phyloP scores from a whole-genome alignment of 1,284 basidiomycete species.

The Cutaneotrichosporon dermatis region DNA sequence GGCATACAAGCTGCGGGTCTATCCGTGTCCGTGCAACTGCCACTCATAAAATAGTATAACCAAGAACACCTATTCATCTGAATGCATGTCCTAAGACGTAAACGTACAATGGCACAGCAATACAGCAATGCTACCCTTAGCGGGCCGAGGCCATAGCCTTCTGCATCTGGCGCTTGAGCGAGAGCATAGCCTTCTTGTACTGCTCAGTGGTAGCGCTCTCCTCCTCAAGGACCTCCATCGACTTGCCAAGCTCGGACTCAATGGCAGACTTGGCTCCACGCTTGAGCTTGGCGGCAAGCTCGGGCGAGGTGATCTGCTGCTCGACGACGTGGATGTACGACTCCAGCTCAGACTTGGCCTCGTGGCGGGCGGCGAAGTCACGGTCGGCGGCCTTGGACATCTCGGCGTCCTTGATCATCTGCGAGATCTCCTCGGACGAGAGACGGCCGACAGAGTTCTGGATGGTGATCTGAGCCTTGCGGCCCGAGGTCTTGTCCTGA shows the following conservation, averaged over 20 bases:
- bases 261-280: conserved; percentile 87
- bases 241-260: conserved; percentile 91
- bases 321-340: conserved; percentile 92
- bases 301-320: conserved; percentile 78
- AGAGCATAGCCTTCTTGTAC: conserved; percentile 85
- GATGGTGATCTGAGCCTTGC: conserved; percentile 81
- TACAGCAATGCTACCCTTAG: conserved; percentile 4
- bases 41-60: background rate
- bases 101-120: background rate
- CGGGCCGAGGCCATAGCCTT: conserved; percentile 52
- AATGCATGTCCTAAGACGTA: conserved; percentile 1
- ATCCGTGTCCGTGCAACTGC: too few species aligned
- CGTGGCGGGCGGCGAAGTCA: conserved; percentile 91
- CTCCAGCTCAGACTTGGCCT: conserved; percentile 94
- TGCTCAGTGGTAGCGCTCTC: conserved; percentile 88
- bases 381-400: conserved; percentile 94
- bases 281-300: conserved; percentile 95
- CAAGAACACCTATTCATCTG: background rate
- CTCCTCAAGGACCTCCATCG: conserved; percentile 92
- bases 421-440: conserved; percentile 88
- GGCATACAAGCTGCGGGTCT: too few species aligned
- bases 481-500: conserved; percentile 88
- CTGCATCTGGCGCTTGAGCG: conserved; percentile 90
- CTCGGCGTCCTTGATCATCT: conserved; percentile 98
- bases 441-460: conserved; percentile 92